Evolutionary conservation across 441 rosid genomes (phyloP), one percentile per base, ranked within the genome.

Genomic region (Sinapis alba): DNA sequence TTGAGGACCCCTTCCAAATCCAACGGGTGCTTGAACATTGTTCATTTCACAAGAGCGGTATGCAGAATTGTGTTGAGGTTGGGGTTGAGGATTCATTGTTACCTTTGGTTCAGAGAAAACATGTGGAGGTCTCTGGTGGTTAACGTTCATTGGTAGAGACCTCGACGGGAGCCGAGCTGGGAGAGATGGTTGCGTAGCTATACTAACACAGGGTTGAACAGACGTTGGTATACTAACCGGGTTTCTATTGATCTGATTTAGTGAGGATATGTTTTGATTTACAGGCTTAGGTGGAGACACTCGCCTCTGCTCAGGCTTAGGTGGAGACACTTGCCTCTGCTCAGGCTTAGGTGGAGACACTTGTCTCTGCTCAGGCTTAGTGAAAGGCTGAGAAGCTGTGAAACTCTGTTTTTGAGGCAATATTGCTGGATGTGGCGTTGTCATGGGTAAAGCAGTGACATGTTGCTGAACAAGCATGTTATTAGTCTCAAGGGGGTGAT

Each of bases 211-310:
- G 2, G 81, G 26, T 21, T 71, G 83, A 53, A 69, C 32, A 27
- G 72, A 69, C 68, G 57, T 69, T 26, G 71, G 74, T 27, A 16
- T 32, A 13, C 69, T 10, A 45, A 2, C 18, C 5, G 67, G 54
- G 23, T 69, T 73, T 57, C 68, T 60, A 62, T 53, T 68, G 18
- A 69, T 13, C 6, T 43, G 70, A 18, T 68, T 68, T 7, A 7
- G 64, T 27, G 59, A 34, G 74, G 65, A n/a, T 62, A 21, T 43
- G 71, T 28, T 76, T 57, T 41, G 34, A 4, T 47, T 11, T 57
- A 18, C 62, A 66, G 79, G 80, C 58, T 65, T 51, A 51, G 86
- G 62, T 8, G 82, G 82, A 28, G 78, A 56, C 12, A 73, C 67
- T 53, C 53, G 72, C 56, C 30, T 71, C 11, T 51, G 66, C 50